Evolutionary conservation across 2,329 filamentous ascomycete genomes (phyloP).

Genomic region (Fusarium nodosum): DNA sequence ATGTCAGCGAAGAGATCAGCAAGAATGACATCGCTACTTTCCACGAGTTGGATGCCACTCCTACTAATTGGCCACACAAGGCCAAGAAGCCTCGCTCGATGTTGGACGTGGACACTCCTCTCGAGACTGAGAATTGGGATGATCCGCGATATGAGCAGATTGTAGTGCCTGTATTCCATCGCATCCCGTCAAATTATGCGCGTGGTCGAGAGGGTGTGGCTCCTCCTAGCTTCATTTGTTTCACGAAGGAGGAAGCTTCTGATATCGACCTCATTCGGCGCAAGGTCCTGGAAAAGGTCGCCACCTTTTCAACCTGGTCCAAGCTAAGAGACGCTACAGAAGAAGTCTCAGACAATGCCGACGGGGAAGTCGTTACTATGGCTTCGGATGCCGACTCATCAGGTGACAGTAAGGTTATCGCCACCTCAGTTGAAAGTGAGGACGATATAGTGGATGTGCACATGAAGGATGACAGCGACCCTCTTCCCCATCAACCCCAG

Average conservation of each 20-base stretch:
- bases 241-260: slow-evolving; percentile 78
- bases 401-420: slow-evolving; percentile 77
- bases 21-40: slow-evolving; percentile 76
- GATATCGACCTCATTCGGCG: slow-evolving; percentile 79
- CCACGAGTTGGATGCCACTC: slow-evolving; percentile 81
- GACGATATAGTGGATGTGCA: slow-evolving; percentile 92
- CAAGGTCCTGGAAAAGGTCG: slow-evolving; percentile 82
- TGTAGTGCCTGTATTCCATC: slow-evolving; percentile 79
- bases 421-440: slow-evolving; percentile 86
- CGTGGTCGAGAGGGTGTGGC: slow-evolving; percentile 52
- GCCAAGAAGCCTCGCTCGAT: slow-evolving; percentile 65
- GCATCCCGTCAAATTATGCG: slow-evolving; percentile 56
- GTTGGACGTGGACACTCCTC: slow-evolving; percentile 61
- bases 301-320: slow-evolving; percentile 79
- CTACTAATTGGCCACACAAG: slow-evolving; percentile 81
- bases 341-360: slow-evolving; percentile 66
- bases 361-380: slow-evolving; percentile 77
- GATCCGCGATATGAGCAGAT: slow-evolving; percentile 74
- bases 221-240: slow-evolving; percentile 78
- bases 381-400: slow-evolving; percentile 75
- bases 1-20: slow-evolving; percentile 79
- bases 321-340: slow-evolving; percentile 69
- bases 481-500: slow-evolving; percentile 41
- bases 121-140: slow-evolving; percentile 65
- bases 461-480: slow-evolving; percentile 74